Evolutionary conservation across 2,329 filamentous ascomycete genomes (phyloP), one percentile per base, ranked within the genome.

Genomic region (Alternaria sp.): DNA sequence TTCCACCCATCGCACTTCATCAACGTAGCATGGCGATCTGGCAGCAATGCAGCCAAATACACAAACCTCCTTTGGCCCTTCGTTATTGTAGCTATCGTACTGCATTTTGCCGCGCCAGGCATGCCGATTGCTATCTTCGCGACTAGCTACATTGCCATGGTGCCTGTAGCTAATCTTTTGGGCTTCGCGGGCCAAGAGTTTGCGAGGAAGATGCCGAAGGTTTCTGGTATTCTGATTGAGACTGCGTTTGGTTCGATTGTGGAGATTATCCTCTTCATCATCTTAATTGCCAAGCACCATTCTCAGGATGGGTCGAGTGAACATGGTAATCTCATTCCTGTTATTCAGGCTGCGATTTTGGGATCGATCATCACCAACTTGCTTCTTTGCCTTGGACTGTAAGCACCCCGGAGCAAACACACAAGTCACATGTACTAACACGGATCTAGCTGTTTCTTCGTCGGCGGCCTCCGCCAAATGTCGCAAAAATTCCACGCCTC

Each of bases 361-460:
- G 93, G 93, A 25, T 95, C 92, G 0, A 91, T 96, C 45, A 79
- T 97, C 32, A 92, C 93, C 8, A 96, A 93, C 26, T 86, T 96
- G 81, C 81, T 96, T 47, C 84, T 96, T 1, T 96, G 93, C 69
- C 81, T 96, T 19, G 93, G 93, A 0, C 75, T 90, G 59, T 62
- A 17, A 44, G n/a, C n/a, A n/a, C n/a, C n/a, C n/a, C n/a, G n/a
- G n/a, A n/a, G n/a, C n/a, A n/a, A n/a, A n/a, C n/a, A n/a, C n/a
- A n/a, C n/a, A n/a, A n/a, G n/a, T n/a, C n/a, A n/a, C n/a, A n/a
- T n/a, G n/a, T n/a, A 21, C 17, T 56, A 25, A 56, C 53, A 10
- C 8, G 9, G 11, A n/a, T 19, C 32, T n/a, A 61, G 58, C 50
- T 96, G 92, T 77, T 96, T 97, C 83, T 89, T 95, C 67, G 86